Evolutionary conservation across 2,329 filamentous ascomycete species (phyloP), one percentile per base, ranked within the genome.

Genomic region (Amphichorda felina): DNA sequence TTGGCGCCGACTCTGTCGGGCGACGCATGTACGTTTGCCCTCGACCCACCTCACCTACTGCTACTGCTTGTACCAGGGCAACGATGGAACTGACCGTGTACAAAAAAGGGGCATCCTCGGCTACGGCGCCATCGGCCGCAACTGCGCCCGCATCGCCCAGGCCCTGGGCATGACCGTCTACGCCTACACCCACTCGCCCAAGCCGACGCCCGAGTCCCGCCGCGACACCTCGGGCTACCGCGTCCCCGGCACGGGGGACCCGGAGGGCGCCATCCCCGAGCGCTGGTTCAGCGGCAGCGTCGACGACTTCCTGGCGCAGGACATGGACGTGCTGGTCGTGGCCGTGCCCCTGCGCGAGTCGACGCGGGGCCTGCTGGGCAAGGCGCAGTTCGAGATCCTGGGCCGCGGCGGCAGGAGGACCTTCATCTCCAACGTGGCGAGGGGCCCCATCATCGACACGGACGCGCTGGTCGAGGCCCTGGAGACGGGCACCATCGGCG

Each of bases 101-200:
- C 16, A 8, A 16, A 29, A 17, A 32, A 53, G 54, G 37, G 58
- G 57, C 4, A 50, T 66, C 33, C 48, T 66, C 8, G 62, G 63
- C 9, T 67, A 67, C 39, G 63, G 64, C 25, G 53, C 57, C 31
- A 66, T 67, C 31, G 64, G 62, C 4, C 51, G 63, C 4, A 60
- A 66, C 34, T 49, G 47, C 34, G 64, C 58, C 7, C 53, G 58
- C 7, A 63, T 80, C 6, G 68, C 66, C 4, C 59, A 64, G 15
- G 72, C 74, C 4, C 51, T 81, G 46, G 80, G 79, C 10, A 79
- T 81, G 70, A 61, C 73, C 31, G 69, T 86, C 2, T 63, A 80
- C 45, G 80, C 77, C 2, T 82, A 78, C 54, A 84, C 79, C 0
- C 71, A 72, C 1, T 68, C 63, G 2, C 69, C 75, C 1, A 70